Evolutionary conservation across 2,329 filamentous ascomycete genomes (phyloP), one percentile per base, ranked within the genome.

Genomic region (Teratosphaeria epicoccoides): DNA sequence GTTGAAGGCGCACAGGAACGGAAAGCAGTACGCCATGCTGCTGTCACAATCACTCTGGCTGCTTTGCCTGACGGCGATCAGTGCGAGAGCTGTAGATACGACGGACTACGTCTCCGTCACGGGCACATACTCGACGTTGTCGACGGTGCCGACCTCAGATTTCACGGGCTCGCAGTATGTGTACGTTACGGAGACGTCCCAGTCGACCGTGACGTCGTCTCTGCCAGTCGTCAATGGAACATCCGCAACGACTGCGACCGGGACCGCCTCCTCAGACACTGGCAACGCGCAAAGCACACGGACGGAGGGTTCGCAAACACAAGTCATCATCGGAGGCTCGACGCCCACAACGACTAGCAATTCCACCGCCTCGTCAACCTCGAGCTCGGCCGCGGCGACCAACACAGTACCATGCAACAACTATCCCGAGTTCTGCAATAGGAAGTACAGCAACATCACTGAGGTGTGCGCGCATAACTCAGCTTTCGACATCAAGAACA

Each of bases 351-450:
- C 10, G 6, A 24, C 17, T 2, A 58, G 54, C 24, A 61, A 57
- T 24, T 49, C 50, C 46, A 64, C 61, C 43, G 57, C 54, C 14
- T 69, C 54, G 24, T 52, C 59, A 12, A 61, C 63, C 2, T 61
- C 61, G 11, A 63, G 51, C 29, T 51, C 61, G 17, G 57, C 65
- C 5, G 28, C 47, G 48, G 76, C 83, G 1, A 80, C 78, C 45
- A 91, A 90, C 67, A 90, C 85, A 0, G 81, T 82, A 53, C 82
- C 86, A 4, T 94, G 88, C 75, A 94, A 94, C 69, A 82, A 82
- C 66, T 66, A 62, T 46, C 62, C 84, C 23, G 86, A 91, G 68
- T 82, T 93, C 61, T 94, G 88, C 72, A 71, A 70, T 5, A 80
- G 87, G 53, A 83, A 81, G 60, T 94, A 89, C 69, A 82, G 84